These are phyloP conservation scores for Mucor mucedo DNA, from an alignment of 371 early-diverging fungal genomes.

Conservation along the genomic window DNA sequence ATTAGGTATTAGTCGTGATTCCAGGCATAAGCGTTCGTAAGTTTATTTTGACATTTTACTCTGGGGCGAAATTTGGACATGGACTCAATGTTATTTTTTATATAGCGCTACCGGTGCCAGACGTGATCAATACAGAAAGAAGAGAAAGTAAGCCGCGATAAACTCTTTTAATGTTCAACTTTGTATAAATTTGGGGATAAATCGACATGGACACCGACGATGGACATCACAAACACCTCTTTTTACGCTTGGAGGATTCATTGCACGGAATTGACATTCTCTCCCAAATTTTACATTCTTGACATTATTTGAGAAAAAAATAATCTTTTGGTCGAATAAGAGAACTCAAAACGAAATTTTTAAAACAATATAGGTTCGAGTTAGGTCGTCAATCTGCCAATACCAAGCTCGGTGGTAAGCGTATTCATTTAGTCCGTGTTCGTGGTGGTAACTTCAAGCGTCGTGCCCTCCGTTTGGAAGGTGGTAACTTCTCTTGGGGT, in stretches of 20 bases:
- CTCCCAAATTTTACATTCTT: too few relatives aligned
- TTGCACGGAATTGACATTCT: not conserved
- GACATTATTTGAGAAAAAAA: not conserved
- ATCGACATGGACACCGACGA: too few relatives aligned
- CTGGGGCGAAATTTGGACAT: not conserved
- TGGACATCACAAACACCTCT: not conserved
- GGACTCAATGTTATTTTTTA: not conserved
- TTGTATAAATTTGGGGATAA: too few relatives aligned
- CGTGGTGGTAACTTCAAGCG: constrained; percentile 99
- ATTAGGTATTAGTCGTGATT: constrained; percentile 96
- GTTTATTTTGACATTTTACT: not conserved
- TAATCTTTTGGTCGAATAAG: too few relatives aligned
- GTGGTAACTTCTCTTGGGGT: constrained; percentile 98
- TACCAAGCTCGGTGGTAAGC: constrained; percentile 96
- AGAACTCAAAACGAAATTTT: too few relatives aligned
- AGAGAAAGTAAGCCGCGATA: constrained; percentile 64
- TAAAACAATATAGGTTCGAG: constrained; percentile 79
- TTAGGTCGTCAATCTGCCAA: constrained; percentile 97
- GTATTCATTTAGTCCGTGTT: constrained; percentile 93
- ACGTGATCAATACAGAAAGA: constrained; percentile 97
- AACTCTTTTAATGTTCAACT: not conserved
- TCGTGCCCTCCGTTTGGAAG: constrained; percentile 97
- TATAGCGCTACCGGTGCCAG: constrained; percentile 94
- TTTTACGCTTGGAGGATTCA: not conserved
- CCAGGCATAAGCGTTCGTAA: constrained; percentile 91